Conservation (phyloP, 768 basidiomycete species). For the Auriculariales sp. region DNA sequence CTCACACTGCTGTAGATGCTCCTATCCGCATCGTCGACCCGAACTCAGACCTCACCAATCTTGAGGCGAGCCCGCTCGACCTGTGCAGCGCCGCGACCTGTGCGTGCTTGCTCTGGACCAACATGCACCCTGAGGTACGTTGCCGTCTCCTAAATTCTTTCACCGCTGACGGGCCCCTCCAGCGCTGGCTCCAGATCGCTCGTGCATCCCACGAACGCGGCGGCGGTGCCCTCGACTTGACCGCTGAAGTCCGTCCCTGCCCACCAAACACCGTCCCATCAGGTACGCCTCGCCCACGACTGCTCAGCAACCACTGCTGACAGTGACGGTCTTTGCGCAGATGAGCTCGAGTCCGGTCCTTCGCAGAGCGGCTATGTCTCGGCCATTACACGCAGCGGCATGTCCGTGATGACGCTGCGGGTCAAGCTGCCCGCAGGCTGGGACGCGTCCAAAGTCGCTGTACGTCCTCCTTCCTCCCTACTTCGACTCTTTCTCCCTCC, state of each 20-base stretch:
- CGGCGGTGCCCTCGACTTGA: background rate
- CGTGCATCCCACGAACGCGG: background rate
- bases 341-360: too few relatives aligned
- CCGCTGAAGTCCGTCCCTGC: background rate
- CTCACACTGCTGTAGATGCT: background rate
- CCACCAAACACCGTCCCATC: too few relatives aligned
- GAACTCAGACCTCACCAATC: background rate
- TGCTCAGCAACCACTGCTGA: too few relatives aligned
- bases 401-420: background rate
- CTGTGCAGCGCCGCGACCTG: background rate
- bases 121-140: background rate
- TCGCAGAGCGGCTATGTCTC: too few relatives aligned
- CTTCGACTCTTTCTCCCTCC: background rate
- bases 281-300: too few relatives aligned
- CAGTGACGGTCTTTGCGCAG: too few relatives aligned
- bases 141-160: background rate
- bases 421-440: background rate
- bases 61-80: background rate
- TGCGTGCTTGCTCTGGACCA: background rate
- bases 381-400: background rate
- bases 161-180: background rate
- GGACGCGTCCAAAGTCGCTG: background rate
- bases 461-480: background rate
- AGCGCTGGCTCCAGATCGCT: background rate
- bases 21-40: background rate